phyloP scores from a whole-genome alignment of 208 protist species.

The Tritrichomonas musculus region DNA sequence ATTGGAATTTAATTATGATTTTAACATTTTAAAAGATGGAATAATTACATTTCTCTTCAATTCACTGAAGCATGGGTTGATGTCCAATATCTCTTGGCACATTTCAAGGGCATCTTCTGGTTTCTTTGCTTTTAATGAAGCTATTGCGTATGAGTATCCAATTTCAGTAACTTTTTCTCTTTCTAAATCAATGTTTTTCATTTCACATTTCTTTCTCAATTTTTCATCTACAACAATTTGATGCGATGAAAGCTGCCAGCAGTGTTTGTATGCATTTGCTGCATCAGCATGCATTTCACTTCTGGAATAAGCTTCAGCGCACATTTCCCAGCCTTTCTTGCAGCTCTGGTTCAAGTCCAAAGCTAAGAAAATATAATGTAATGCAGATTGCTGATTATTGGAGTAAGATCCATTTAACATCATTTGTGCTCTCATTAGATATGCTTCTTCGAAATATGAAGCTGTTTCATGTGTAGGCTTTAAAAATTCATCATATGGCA shows the following conservation, averaged over 20 bases:
- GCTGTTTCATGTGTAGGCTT: neutral
- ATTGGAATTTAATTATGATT: neutral
- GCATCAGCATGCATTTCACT: neutral
- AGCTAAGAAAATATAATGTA: neutral
- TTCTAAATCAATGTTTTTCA: no score
- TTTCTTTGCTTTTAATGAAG: neutral
- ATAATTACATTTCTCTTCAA: neutral
- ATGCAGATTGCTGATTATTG: neutral
- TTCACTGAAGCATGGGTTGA: neutral
- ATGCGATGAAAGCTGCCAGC: neutral
- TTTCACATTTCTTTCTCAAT: no score
- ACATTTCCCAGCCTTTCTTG: conserved; percentile 7
- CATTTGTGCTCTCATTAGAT: neutral
- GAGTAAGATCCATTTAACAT: neutral
- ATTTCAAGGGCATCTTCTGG: neutral
- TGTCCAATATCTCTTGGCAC: neutral
- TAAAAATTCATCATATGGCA: no score
- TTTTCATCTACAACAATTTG: no score
- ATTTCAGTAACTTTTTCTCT: no score
- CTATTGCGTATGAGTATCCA: neutral
- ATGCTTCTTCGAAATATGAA: conserved; percentile 13
- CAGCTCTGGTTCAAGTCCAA: conserved; percentile 13
- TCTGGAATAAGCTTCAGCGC: neutral
- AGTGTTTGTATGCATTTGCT: neutral
- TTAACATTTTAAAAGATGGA: neutral